Percentiles rank a stretch among this genome's conserved stretches.
phyloP scores from a whole-genome alignment of 1,284 basidiomycete species.

The Austroboletus novae-zelandiae region DNA sequence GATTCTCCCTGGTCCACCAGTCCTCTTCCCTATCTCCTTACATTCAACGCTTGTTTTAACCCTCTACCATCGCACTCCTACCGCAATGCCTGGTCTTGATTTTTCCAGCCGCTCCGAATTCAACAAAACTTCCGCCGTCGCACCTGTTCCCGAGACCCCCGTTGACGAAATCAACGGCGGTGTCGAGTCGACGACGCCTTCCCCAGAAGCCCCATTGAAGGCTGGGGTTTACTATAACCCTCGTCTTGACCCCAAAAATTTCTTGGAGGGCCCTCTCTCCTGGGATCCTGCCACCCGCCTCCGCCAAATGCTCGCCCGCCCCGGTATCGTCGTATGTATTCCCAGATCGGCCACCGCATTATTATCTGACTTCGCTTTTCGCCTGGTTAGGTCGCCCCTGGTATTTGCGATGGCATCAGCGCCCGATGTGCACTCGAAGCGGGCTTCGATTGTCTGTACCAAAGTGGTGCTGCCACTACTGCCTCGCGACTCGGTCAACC shows the following conservation, averaged over 20 bases:
- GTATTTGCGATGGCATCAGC: slow-evolving; percentile 80
- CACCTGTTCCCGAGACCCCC: slow-evolving; percentile 10
- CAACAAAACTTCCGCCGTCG: neutral
- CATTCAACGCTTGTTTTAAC: slow-evolving; percentile 16
- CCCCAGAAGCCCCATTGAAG: slow-evolving; percentile 17
- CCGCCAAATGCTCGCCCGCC: slow-evolving; percentile 72
- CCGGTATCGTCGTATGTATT: slow-evolving; percentile 67
- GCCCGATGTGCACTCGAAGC: slow-evolving; percentile 76
- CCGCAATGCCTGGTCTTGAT: slow-evolving; percentile 44
- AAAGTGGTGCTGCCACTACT: slow-evolving; percentile 77
- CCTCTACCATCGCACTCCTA: slow-evolving; percentile 3
- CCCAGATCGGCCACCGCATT: neutral
- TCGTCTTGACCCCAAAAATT: slow-evolving; percentile 66
- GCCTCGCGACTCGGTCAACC: slow-evolving; percentile 75
- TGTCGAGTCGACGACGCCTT: slow-evolving; percentile 7
- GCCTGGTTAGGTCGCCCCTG: slow-evolving; percentile 57
- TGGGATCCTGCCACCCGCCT: slow-evolving; percentile 69
- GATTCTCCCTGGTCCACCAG: neutral
- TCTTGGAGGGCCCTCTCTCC: slow-evolving; percentile 64
- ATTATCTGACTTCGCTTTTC: neutral
- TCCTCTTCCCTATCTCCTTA: slow-evolving; percentile 11
- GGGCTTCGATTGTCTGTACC: slow-evolving; percentile 74
- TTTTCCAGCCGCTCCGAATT: slow-evolving; percentile 34
- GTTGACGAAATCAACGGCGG: neutral
- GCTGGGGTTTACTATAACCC: slow-evolving; percentile 30